A percentile compares a stretch with the other conserved stretches of the same genome.
phyloP scores from a whole-genome alignment of 2,329 filamentous ascomycete genomes.

The Trichophyton equinum region DNA sequence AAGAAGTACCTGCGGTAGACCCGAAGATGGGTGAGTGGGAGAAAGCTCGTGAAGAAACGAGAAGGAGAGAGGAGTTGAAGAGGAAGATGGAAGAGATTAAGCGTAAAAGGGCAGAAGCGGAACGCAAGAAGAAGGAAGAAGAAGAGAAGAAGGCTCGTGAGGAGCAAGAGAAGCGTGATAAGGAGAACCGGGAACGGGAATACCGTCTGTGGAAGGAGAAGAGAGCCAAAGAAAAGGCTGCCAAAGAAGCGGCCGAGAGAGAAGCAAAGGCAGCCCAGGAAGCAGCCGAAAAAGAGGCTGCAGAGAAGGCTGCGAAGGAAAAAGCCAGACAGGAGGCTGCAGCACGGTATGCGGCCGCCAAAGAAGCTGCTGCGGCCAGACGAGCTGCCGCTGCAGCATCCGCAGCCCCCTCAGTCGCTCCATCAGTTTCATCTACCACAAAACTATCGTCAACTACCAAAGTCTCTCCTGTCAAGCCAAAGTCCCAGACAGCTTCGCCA shows the following conservation, averaged over 20 bases:
- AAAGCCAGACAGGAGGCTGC: conserved; percentile 15
- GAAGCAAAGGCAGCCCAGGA: conserved; percentile 21
- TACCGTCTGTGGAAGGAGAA: conserved; percentile 28
- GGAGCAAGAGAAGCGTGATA: conserved; percentile 28
- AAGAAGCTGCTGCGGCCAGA: conserved; percentile 25
- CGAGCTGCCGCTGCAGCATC: conserved; percentile 26
- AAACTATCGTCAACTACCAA: conserved; percentile 16
- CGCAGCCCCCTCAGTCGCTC: conserved; percentile 21
- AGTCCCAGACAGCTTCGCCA: conserved; percentile 28
- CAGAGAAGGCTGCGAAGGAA: conserved; percentile 17
- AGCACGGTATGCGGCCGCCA: conserved; percentile 20
- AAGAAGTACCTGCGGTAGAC: neutral
- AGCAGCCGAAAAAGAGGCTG: conserved; percentile 15
- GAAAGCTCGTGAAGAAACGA: conserved; percentile 26
- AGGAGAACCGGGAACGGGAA: conserved; percentile 31
- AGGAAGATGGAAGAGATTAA: conserved; percentile 24
- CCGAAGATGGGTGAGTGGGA: conserved; percentile 12
- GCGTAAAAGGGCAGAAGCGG: conserved; percentile 29
- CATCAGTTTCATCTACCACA: conserved; percentile 18
- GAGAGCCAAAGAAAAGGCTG: conserved; percentile 9
- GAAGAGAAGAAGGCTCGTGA: conserved; percentile 31
- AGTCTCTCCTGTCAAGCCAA: conserved; percentile 13
- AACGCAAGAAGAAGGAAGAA: conserved; percentile 27
- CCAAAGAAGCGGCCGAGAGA: conserved; percentile 20
- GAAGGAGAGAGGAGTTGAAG: conserved; percentile 26